Percentiles rank a stretch among this genome's conserved stretches.
Conservation (phyloP, 495 filamentous ascomycete species). For the Aspergillus asperescens region DNA sequence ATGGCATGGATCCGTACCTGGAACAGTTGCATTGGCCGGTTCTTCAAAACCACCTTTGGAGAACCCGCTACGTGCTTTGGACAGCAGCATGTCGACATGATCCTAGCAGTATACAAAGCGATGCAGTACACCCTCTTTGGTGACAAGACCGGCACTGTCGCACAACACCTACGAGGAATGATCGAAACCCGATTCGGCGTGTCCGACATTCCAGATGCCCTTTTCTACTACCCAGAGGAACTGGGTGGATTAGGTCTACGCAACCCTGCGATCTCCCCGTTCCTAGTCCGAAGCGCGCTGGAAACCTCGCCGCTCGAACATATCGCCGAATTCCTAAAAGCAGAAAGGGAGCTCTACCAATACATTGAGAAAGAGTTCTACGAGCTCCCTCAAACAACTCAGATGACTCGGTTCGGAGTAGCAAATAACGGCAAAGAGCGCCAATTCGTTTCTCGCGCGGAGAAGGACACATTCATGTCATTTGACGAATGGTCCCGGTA, state of each 20-base stretch:
- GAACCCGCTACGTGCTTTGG: conserved; percentile 55
- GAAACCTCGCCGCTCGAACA: conserved; percentile 25
- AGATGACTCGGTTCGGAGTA: conserved; percentile 1
- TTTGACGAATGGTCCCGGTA: conserved; percentile 45
- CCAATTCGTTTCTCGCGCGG: background rate
- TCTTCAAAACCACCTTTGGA: conserved; percentile 57
- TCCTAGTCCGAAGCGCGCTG: conserved; percentile 35
- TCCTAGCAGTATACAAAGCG: conserved; percentile 47
- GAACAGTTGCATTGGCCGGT: conserved; percentile 54
- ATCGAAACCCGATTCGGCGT: conserved; percentile 48
- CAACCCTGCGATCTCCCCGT: conserved; percentile 48
- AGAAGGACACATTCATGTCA: conserved; percentile 35
- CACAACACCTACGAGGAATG: conserved; percentile 44
- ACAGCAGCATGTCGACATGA: conserved; percentile 48
- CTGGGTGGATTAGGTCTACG: conserved; percentile 52
- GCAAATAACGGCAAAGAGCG: background rate
- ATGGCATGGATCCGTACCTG: conserved; percentile 57
- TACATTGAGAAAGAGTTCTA: conserved; percentile 28
- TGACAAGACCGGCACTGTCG: conserved; percentile 27
- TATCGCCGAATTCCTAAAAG: conserved; percentile 31
- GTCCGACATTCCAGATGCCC: conserved; percentile 52
- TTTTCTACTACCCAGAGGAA: conserved; percentile 49
- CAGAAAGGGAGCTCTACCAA: conserved; percentile 36
- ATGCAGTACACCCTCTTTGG: conserved; percentile 50
- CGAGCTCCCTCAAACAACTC: conserved; percentile 8